A percentile compares a stretch with the other conserved stretches of the same genome.
Evolutionary conservation across 768 basidiomycete species (phyloP).

Genomic region (Tylopilus plumbeoviolaceoides): DNA sequence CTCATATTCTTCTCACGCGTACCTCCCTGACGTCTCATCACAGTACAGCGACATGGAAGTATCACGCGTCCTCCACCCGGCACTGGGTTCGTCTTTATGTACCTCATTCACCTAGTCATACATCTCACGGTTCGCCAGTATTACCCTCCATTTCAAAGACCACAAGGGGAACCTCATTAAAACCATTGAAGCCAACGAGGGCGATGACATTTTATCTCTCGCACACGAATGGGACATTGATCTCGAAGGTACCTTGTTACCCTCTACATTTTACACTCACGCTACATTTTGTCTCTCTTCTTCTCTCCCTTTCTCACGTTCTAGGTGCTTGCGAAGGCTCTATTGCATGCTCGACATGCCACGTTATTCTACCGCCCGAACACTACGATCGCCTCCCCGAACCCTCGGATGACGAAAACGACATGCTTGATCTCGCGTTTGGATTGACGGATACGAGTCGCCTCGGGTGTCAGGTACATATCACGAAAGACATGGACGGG

Average conservation of each 20-base stretch:
- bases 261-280: neutral
- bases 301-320: neutral
- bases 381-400: slow-evolving; percentile 86
- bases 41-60: slow-evolving; percentile 41
- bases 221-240: slow-evolving; percentile 97
- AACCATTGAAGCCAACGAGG: slow-evolving; percentile 89
- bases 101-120: neutral
- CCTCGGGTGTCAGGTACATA: slow-evolving; percentile 71
- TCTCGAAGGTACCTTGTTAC: slow-evolving; percentile 68
- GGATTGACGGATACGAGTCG: slow-evolving; percentile 92
- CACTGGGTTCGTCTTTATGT: slow-evolving; percentile 50
- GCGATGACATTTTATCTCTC: slow-evolving; percentile 86
- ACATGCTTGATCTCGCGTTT: slow-evolving; percentile 98
- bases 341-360: slow-evolving; percentile 96
- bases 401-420: slow-evolving; percentile 97
- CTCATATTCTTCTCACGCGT: neutral
- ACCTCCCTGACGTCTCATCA: neutral
- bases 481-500: slow-evolving; percentile 82
- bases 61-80: slow-evolving; percentile 62
- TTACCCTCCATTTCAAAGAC: slow-evolving; percentile 89
- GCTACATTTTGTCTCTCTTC: too few relatives aligned
- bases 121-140: slow-evolving; percentile 40
- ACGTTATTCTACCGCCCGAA: slow-evolving; percentile 62
- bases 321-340: slow-evolving; percentile 95
- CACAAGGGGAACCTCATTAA: slow-evolving; percentile 79